These are phyloP conservation scores for Salvia splendens DNA, from an alignment of 257 asterid genomes.

Conservation along the genomic window DNA sequence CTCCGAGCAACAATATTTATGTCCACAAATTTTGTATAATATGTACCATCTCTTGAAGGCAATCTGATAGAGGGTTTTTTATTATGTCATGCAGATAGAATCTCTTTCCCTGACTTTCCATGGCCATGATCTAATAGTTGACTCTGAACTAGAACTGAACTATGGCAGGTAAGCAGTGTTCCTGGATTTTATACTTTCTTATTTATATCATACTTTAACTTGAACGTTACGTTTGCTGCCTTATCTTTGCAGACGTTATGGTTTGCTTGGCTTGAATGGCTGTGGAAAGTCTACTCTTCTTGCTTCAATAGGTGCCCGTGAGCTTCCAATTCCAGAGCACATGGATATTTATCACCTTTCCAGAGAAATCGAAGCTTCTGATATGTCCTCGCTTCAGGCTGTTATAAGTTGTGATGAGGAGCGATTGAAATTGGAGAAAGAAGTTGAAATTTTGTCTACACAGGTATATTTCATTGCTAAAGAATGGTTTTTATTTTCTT, in stretches of 20 bases:
- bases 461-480: conserved; percentile 49
- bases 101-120: conserved; percentile 96
- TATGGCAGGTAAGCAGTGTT: conserved; percentile 69
- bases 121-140: conserved; percentile 96
- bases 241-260: conserved; percentile 71
- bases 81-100: conserved; percentile 64
- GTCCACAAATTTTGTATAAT: not conserved
- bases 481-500: not conserved
- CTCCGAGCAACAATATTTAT: not conserved
- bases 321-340: conserved; percentile 96
- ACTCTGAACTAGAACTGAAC: conserved; percentile 89
- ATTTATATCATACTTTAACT: not conserved
- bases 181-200: conserved; percentile 12
- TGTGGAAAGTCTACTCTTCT: conserved; percentile 99
- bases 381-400: conserved; percentile 92
- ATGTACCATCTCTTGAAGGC: not conserved
- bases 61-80: not conserved
- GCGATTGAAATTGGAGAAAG: conserved; percentile 78
- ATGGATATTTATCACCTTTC: conserved; percentile 94
- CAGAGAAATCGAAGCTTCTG: conserved; percentile 96
- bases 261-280: conserved; percentile 96
- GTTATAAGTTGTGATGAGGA: conserved; percentile 96
- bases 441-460: conserved; percentile 74
- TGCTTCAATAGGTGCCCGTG: conserved; percentile 82
- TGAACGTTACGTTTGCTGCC: conserved; percentile 8